Base-by-base conservation (phyloP, 345 rosid genomes). In the Gossypium mustelinum region DNA sequence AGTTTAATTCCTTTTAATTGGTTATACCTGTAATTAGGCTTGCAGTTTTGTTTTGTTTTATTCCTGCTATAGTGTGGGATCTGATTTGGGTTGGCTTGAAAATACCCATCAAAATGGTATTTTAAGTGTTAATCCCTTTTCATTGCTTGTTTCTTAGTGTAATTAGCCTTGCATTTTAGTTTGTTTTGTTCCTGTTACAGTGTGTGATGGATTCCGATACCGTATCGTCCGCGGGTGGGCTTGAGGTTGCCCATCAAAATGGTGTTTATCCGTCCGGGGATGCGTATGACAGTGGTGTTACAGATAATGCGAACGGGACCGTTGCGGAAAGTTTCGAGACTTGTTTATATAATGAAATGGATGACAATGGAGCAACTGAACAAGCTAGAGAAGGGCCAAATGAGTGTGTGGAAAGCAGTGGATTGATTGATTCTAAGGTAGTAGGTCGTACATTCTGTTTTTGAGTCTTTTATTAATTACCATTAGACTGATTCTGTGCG, bases 201-300 rank as follows among this genome's bases (percentile, higher is more conserved):
- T 84, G 79, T 48, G 73, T 45, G 72, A 94, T 94, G 98, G 96
- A 93, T 47, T 73, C 85, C 9, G 87, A 85, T 71, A 73, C 61
- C 63, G 39, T 74, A 34, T 47, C 75, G 48, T 82, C 81, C 14
- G 58, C 43, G 58, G 87, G 78, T 78, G 92, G 86, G 77, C 72
- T 77, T 77, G 91, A 87, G 73, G 71, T 73, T 60, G 80, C 76
- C 84, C 81, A 61, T 74, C 81, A 78, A 81, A 92, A 92, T 84
- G 94, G 97, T 61, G 84, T 60, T 66, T 78, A 77, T 60, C 81
- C 64, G 74, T 13, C 74, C 45, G 77, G 75, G 41, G 92, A 78
- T 11, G 62, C 22, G 11, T 54, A 54, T 56, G 82, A 85, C 74
- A 79, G 80, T 43, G 70, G 6, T 10, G 4, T 78, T 68, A 82